Conservation (phyloP, 1,139 yeast species). For the Debaryomyces nepalensis region DNA sequence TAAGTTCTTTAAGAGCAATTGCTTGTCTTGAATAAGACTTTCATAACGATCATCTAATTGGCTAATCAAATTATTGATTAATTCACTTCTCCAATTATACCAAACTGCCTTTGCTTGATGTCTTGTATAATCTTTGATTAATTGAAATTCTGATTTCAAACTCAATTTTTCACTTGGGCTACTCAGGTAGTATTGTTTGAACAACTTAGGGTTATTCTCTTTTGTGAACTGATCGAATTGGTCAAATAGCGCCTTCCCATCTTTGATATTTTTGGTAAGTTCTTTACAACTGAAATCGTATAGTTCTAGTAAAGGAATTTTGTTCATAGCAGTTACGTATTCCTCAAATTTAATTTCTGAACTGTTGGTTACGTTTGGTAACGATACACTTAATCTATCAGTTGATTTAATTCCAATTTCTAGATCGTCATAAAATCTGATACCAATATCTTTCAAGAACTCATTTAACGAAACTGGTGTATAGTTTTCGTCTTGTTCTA, state of each 20-base stretch:
- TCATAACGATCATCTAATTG: conserved; percentile 39
- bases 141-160: conserved; percentile 48
- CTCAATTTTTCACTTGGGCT: conserved; percentile 39
- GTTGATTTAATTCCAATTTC: conserved; percentile 40
- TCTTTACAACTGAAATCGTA: conserved; percentile 59
- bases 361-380: conserved; percentile 22
- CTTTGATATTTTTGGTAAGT: conserved; percentile 52
- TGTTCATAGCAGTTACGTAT: conserved; percentile 36
- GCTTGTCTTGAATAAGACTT: conserved; percentile 32
- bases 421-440: conserved; percentile 57
- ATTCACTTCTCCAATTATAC: conserved; percentile 62
- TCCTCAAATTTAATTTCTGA: conserved; percentile 26
- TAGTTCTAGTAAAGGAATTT: conserved; percentile 47
- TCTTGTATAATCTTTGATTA: conserved; percentile 54
- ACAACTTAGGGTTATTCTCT: conserved; percentile 53
- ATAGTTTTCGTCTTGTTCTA: conserved; percentile 26
- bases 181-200: conserved; percentile 50
- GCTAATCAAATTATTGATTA: conserved; percentile 40
- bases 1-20: conserved; percentile 28
- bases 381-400: conserved; percentile 29
- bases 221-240: conserved; percentile 49
- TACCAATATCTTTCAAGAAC: conserved; percentile 52
- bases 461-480: conserved; percentile 42
- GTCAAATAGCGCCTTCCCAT: conserved; percentile 50
- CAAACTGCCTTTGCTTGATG: conserved; percentile 56